These are phyloP conservation scores for Isatis tinctoria DNA, from an alignment of 345 rosid species.

Conservation along the genomic window DNA sequence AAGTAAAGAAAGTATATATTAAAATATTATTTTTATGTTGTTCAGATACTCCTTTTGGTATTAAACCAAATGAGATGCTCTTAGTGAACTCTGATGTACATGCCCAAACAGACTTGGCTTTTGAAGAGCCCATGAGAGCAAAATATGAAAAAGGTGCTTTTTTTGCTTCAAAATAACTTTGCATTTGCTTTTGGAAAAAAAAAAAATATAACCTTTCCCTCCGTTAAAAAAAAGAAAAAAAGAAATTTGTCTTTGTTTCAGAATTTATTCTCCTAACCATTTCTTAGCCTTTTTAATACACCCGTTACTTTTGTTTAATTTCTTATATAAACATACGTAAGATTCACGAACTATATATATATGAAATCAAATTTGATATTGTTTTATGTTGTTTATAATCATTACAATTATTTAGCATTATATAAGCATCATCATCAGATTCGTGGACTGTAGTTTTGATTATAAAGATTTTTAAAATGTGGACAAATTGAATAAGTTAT, in stretches of 20 bases:
- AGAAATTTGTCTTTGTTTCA: neutral
- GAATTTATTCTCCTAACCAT: slow-evolving; percentile 3
- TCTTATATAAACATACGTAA: neutral
- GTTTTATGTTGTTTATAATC: neutral
- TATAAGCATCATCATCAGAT: neutral
- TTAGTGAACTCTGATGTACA: too few species aligned
- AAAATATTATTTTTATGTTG: too few species aligned
- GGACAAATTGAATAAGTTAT: neutral
- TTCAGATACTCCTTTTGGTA: too few species aligned
- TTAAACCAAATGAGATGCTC: too few species aligned
- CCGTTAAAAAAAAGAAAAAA: neutral
- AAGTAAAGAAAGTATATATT: too few species aligned
- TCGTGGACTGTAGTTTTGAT: neutral
- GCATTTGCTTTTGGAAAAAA: slow-evolving; percentile 17
- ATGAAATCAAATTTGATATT: neutral
- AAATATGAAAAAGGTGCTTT: neutral
- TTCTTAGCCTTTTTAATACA: neutral
- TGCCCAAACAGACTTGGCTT: slow-evolving; percentile 1
- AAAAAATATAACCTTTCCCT: slow-evolving; percentile 3
- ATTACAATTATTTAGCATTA: neutral
- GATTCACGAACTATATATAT: neutral
- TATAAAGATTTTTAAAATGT: neutral
- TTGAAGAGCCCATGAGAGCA: slow-evolving; percentile 16
- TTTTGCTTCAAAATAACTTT: slow-evolving; percentile 20
- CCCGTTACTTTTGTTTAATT: neutral